A percentile compares a stretch with the other conserved stretches of the same genome.
phyloP scores from a whole-genome alignment of 495 filamentous ascomycete genomes.

The Aspergillus nanangensis region DNA sequence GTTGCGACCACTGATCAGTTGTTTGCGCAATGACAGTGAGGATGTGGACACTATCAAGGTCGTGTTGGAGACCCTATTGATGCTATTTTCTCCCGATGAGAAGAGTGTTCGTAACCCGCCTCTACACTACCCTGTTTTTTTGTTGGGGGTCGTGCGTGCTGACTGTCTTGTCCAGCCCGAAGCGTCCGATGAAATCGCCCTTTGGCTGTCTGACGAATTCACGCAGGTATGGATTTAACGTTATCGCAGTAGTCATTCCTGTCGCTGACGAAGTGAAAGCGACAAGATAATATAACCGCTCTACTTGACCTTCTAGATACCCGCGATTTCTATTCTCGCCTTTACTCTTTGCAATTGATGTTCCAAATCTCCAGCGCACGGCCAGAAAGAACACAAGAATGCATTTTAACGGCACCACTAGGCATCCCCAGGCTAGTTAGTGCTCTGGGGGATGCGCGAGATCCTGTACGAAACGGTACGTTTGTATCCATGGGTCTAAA shows the following conservation, averaged over 20 bases:
- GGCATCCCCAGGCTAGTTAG: constrained; percentile 84
- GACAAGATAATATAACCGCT: constrained; percentile 94
- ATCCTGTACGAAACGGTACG: constrained; percentile 85
- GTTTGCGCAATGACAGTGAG: constrained; percentile 80
- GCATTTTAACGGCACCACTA: constrained; percentile 79
- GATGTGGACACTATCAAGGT: constrained; percentile 96
- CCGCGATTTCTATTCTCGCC: constrained; percentile 85
- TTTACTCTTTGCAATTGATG: constrained; percentile 90
- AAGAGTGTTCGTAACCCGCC: constrained; percentile 50
- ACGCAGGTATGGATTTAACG: constrained; percentile 62
- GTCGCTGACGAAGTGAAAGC: constrained; percentile 48
- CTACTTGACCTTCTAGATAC: constrained; percentile 85
- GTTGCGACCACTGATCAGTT: constrained; percentile 78
- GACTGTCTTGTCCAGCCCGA: constrained; percentile 58
- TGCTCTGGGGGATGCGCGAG: constrained; percentile 76
- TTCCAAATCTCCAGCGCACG: constrained; percentile 79
- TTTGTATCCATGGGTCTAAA: neutral
- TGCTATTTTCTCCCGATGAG: constrained; percentile 79
- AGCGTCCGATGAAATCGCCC: constrained; percentile 91
- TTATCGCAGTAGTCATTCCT: neutral
- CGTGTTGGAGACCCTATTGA: constrained; percentile 88
- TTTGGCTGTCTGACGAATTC: constrained; percentile 97
- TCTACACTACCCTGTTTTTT: no score
- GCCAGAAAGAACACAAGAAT: constrained; percentile 94
- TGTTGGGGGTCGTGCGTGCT: constrained; percentile 13